Conservation (phyloP, 352 stramenopile species). For the Globisporangium ultimum region DNA sequence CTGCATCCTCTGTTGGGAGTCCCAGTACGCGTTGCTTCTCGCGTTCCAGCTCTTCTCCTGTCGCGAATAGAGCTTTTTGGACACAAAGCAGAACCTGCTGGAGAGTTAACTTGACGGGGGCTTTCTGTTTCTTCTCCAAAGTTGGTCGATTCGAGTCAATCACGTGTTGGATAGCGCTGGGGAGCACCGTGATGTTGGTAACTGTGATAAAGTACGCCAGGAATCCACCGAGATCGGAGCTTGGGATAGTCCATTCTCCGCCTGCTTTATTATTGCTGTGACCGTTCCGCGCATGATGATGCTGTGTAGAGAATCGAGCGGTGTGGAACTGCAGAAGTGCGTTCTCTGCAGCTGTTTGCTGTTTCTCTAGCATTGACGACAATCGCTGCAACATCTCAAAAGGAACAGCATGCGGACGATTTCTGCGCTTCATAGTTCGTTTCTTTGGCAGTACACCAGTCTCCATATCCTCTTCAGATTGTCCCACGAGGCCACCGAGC, state of each 20-base stretch:
- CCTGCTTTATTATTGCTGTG: not conserved
- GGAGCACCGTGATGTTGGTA: conserved; percentile 22
- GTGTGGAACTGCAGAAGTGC: conserved; percentile 22
- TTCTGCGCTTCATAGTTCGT: conserved; percentile 14
- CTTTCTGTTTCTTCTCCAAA: conserved; percentile 21
- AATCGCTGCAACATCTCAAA: conserved; percentile 21
- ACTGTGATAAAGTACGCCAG: conserved; percentile 17
- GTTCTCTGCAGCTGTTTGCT: conserved; percentile 1
- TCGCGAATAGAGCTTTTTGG: conserved; percentile 23
- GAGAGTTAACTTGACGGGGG: conserved; percentile 12
- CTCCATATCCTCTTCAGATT: not conserved
- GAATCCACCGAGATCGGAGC: conserved; percentile 17
- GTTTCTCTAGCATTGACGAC: conserved; percentile 14
- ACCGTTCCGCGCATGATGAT: not conserved
- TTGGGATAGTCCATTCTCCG: conserved; percentile 26
- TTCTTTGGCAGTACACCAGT: not conserved
- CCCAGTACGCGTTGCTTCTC: not conserved
- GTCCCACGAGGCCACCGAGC: not conserved
- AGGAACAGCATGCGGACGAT: not conserved
- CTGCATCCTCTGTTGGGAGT: not conserved
- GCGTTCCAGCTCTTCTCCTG: conserved; percentile 18
- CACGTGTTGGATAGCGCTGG: conserved; percentile 28
- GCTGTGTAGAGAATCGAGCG: conserved; percentile 3
- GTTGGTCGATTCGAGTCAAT: conserved; percentile 13
- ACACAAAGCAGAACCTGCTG: conserved; percentile 25